A percentile compares a stretch with the other conserved stretches of the same genome.
Conservation (phyloP, 23 red algal genomes). For the Agarophyton chilense region DNA sequence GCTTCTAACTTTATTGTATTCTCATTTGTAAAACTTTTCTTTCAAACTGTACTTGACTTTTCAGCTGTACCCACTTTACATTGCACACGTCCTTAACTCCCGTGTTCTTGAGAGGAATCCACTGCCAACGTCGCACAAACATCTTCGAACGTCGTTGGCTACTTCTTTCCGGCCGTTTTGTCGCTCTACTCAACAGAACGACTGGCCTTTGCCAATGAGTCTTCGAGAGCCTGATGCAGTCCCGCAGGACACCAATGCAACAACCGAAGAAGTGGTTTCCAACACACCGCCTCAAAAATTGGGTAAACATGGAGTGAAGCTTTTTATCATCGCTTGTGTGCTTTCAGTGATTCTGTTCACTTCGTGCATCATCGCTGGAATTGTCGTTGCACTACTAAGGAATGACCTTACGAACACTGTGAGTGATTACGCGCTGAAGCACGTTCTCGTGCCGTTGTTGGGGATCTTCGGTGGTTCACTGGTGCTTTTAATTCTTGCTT, state of each 20-base stretch:
- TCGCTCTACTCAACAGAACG: neutral
- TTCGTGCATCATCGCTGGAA: slow-evolving; percentile 14
- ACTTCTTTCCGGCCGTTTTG: neutral
- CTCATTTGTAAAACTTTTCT: neutral
- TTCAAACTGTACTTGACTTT: neutral
- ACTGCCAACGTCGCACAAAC: neutral
- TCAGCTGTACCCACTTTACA: neutral
- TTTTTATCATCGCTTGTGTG: neutral
- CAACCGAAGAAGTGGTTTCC: neutral
- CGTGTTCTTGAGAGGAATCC: neutral
- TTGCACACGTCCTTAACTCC: neutral
- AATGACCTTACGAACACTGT: slow-evolving; percentile 2
- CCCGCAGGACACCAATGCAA: neutral
- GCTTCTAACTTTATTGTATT: slow-evolving; percentile 24
- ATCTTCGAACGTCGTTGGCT: neutral
- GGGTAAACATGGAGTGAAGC: neutral
- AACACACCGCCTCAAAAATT: neutral
- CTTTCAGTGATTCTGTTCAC: slow-evolving; percentile 8
- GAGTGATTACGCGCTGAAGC: slow-evolving; percentile 15
- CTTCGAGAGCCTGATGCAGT: neutral
- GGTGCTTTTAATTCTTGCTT: neutral
- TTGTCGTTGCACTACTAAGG: slow-evolving; percentile 7
- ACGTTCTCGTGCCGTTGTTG: slow-evolving; percentile 3
- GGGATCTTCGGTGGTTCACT: neutral
- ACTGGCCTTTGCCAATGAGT: neutral